Percentiles rank a stretch among this genome's conserved stretches.
phyloP scores from a whole-genome alignment of 2,329 filamentous ascomycete species.

The Shiraia bambusicola region DNA sequence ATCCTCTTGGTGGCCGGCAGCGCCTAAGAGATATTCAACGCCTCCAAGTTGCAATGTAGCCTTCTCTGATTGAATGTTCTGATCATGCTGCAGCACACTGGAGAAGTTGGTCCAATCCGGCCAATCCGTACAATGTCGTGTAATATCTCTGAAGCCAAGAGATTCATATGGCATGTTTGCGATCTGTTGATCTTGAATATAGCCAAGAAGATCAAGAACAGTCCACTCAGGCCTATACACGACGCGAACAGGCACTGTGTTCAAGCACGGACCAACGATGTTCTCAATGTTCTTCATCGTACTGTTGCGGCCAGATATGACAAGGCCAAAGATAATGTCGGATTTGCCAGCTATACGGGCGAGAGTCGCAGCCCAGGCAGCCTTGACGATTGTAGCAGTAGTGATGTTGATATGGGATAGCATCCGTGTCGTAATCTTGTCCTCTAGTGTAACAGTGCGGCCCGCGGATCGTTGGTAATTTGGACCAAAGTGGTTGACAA shows the following conservation, averaged over 20 bases:
- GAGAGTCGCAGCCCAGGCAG: conserved; percentile 49
- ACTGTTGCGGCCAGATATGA: conserved; percentile 46
- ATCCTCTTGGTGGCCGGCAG: conserved; percentile 34
- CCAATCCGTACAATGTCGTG: conserved; percentile 40
- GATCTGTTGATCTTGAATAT: conserved; percentile 49
- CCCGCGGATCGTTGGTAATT: conserved; percentile 37
- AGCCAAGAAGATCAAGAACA: conserved; percentile 43
- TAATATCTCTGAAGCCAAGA: conserved; percentile 39
- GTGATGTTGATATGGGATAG: conserved; percentile 39
- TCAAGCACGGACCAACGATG: conserved; percentile 47
- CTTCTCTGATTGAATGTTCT: conserved; percentile 36
- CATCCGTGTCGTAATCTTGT: conserved; percentile 22
- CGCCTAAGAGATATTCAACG: conserved; percentile 32
- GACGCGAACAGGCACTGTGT: conserved; percentile 48
- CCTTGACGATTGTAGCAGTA: conserved; percentile 48
- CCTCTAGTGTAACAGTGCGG: conserved; percentile 30
- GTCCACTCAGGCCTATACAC: conserved; percentile 37
- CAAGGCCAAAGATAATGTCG: conserved; percentile 48
- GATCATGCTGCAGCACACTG: conserved; percentile 38
- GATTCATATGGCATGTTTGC: conserved; percentile 41
- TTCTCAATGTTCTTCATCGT: conserved; percentile 39
- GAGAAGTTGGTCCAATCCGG: conserved; percentile 42
- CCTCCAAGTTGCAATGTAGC: conserved; percentile 53
- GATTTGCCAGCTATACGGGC: conserved; percentile 39
- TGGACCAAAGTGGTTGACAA: conserved; percentile 35